Percentiles rank a stretch among this genome's conserved stretches.
phyloP scores from a whole-genome alignment of 257 asterid genomes.

The Perilla frutescens region DNA sequence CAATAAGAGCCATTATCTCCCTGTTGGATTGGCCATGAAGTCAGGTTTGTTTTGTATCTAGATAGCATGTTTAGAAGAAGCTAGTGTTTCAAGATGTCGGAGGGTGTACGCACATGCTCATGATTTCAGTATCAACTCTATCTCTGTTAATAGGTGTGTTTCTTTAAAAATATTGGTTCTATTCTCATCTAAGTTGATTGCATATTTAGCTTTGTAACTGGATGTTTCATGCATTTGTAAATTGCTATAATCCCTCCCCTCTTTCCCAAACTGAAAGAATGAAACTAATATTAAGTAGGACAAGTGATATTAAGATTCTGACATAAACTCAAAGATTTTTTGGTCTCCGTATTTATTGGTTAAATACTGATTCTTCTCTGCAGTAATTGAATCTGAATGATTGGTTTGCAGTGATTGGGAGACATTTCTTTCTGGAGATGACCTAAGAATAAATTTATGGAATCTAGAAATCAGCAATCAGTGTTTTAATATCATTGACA shows the following conservation, averaged over 20 bases:
- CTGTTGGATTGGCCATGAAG: conserved; percentile 5
- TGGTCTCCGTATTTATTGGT: conserved; percentile 11
- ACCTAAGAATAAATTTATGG: conserved; percentile 85
- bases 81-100: conserved; percentile 61
- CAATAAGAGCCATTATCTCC: conserved; percentile 23
- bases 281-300: not conserved
- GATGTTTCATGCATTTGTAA: conserved; percentile 12
- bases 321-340: conserved; percentile 5
- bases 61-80: conserved; percentile 54
- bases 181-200: conserved; percentile 8
- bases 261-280: conserved; percentile 9
- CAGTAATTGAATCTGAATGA: conserved; percentile 27
- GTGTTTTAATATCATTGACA: conserved; percentile 77
- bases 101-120: conserved; percentile 77
- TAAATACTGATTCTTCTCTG: conserved; percentile 16
- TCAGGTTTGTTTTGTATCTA: conserved; percentile 41
- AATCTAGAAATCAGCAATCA: conserved; percentile 73
- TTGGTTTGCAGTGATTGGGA: conserved; percentile 74
- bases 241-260: conserved; percentile 15
- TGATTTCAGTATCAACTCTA: conserved; percentile 72
- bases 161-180: not conserved
- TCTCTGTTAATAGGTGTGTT: conserved; percentile 71
- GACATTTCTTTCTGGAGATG: conserved; percentile 87
- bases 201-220: conserved; percentile 4
- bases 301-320: conserved; percentile 6